phyloP scores from a whole-genome alignment of 2,329 filamentous ascomycete species.

The Calonectria henricotiae region DNA sequence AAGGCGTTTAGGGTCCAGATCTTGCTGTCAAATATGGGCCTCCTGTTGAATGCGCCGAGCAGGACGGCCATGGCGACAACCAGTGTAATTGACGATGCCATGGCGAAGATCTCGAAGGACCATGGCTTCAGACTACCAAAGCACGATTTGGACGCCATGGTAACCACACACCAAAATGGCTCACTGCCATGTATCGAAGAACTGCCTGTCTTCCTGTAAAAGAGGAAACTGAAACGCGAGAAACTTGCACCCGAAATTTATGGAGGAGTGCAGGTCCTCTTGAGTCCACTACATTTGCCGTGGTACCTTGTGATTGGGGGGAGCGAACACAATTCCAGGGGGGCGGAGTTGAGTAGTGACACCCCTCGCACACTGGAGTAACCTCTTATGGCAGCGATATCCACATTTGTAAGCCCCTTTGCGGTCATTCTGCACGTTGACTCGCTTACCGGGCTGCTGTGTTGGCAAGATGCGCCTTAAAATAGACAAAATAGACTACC shows the following conservation, averaged over 20 bases:
- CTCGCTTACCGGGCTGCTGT: not conserved
- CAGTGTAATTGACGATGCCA: conserved; percentile 24
- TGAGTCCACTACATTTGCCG: not conserved
- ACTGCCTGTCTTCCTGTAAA: not conserved
- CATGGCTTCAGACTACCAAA: conserved; percentile 23
- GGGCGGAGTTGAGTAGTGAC: conserved; percentile 1
- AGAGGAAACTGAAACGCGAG: not conserved
- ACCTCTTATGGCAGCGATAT: not conserved
- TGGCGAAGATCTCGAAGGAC: conserved; percentile 26
- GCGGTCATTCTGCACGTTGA: not conserved
- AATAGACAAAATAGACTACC: conserved; percentile 11
- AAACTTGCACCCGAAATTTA: conserved; percentile 11
- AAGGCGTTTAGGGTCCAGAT: conserved; percentile 40
- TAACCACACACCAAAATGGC: not conserved
- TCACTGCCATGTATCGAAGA: not conserved
- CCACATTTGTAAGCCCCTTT: not conserved
- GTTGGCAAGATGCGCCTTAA: not conserved
- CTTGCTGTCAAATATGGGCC: conserved; percentile 37
- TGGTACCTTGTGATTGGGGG: conserved; percentile 1
- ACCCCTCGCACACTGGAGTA: not conserved
- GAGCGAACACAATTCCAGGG: not conserved
- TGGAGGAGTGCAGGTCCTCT: not conserved
- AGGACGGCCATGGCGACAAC: conserved; percentile 34
- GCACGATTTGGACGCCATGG: conserved; percentile 7
- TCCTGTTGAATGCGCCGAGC: conserved; percentile 34